Conservation (phyloP, 805 yeast species). For the Debaryomyces tyrocola region DNA sequence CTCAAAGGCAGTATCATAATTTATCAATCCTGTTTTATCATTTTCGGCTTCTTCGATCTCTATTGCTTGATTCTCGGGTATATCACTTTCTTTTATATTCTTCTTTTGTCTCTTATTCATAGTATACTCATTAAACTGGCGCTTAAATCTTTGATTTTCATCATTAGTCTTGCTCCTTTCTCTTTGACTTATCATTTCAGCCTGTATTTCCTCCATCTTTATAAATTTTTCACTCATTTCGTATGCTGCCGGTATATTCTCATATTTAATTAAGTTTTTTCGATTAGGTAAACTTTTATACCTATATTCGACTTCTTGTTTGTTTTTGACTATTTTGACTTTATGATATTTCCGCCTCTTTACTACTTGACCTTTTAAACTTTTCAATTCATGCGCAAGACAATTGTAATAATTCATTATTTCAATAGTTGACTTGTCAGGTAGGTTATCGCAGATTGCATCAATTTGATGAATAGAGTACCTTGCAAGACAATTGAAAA, state of each 20-base stretch:
- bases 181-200: constrained; percentile 18
- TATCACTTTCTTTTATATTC: neutral
- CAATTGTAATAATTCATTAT: constrained; percentile 45
- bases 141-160: constrained; percentile 11
- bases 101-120: neutral
- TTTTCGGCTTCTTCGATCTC: neutral
- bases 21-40: constrained; percentile 1
- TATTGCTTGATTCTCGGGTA: neutral
- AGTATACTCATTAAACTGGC: constrained; percentile 7
- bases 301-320: neutral
- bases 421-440: constrained; percentile 44
- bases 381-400: constrained; percentile 27
- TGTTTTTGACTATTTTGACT: constrained; percentile 1
- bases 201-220: constrained; percentile 44
- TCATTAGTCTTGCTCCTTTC: constrained; percentile 18
- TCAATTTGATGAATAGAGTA: constrained; percentile 50
- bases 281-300: constrained; percentile 8
- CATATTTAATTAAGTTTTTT: constrained; percentile 30
- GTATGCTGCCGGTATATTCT: constrained; percentile 50
- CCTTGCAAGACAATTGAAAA: constrained; percentile 50
- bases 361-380: constrained; percentile 12
- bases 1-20: constrained; percentile 2
- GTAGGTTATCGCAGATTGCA: constrained; percentile 35
- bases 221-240: constrained; percentile 50
- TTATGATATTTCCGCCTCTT: constrained; percentile 2